A percentile compares a stretch with the other conserved stretches of the same genome.
Conservation (phyloP, 2,329 filamentous ascomycete genomes). For the Colletotrichum tropicale region DNA sequence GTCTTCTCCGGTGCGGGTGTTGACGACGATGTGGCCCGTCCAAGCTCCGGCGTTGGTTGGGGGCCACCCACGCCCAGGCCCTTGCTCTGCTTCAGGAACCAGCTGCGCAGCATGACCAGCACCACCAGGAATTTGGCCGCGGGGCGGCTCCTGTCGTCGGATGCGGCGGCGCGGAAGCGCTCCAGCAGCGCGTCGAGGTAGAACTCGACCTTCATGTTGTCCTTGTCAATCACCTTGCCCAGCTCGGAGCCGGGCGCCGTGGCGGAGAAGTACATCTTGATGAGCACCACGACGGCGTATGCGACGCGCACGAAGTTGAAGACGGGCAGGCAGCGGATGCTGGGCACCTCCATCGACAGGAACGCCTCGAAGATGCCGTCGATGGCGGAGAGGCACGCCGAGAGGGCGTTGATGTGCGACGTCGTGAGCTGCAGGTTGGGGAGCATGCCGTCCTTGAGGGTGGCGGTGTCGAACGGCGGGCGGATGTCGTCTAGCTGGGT, state of each 20-base stretch:
- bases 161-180: slow-evolving; percentile 68
- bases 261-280: slow-evolving; percentile 75
- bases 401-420: slow-evolving; percentile 70
- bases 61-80: not conserved
- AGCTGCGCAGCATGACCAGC: slow-evolving; percentile 70
- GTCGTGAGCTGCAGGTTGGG: slow-evolving; percentile 48
- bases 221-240: slow-evolving; percentile 70
- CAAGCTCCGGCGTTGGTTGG: not conserved
- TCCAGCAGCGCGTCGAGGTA: slow-evolving; percentile 75
- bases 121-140: slow-evolving; percentile 75
- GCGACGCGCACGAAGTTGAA: slow-evolving; percentile 75
- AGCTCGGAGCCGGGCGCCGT: slow-evolving; percentile 68
- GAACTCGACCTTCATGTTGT: slow-evolving; percentile 67
- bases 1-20: not conserved
- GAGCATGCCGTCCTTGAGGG: slow-evolving; percentile 46
- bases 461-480: slow-evolving; percentile 49
- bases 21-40: not conserved
- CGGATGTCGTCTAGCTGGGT: slow-evolving; percentile 61
- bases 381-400: slow-evolving; percentile 69
- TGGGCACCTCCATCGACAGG: slow-evolving; percentile 60
- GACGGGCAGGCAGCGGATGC: slow-evolving; percentile 69
- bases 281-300: slow-evolving; percentile 73
- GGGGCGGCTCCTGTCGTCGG: slow-evolving; percentile 67
- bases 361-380: slow-evolving; percentile 72
- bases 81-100: slow-evolving; percentile 64